Evolutionary conservation across 1,139 yeast species (phyloP), one percentile per base, ranked within the genome.

Genomic region (Yamadazyma epiphylla): DNA sequence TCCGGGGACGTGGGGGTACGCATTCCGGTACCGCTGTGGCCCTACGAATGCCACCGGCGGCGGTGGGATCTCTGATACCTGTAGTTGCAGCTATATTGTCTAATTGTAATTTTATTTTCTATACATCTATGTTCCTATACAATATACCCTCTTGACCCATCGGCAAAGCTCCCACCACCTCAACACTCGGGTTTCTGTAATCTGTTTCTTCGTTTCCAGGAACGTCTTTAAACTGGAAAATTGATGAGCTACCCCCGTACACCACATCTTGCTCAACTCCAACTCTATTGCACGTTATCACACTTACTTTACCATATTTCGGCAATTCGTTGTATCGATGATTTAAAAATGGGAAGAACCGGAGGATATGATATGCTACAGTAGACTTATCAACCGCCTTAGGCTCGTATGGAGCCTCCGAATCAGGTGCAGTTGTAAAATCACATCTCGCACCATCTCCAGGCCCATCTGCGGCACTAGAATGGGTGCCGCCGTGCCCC

Each of bases 201-300:
- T 59, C 60, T 3, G 53, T 40, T 0, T 48, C 50, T 3, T 39
- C 42, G 13, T 56, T 43, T 2, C 42, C 43, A 1, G 39, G 39
- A 4, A 40, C 29, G 5, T 70, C 71, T 33, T 61, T 64, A 42
- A 80, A 80, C 38, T 70, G 69, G 30, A 74, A 55, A 5, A 82
- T 74, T 9, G 71, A 55, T 5, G 83, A 73, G 1, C 87, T 71
- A 1, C 95, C 95, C 0, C 85, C 94, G 42, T 83, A 89, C 36
- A 79, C 53, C 1, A 80, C 72, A 20, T 74, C 73, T 26, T 66
- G 77, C 52, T 88, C 96, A 24, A 80, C 61, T 0, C 96, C 96
- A 8, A 75, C 60, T 37, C 96, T 59, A 50, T 88, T 87, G 42
- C 85, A 80, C 13, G 77, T 56, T 4, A 78, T 67, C 21, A 71